Evolutionary conservation across 2,329 filamentous ascomycete species (phyloP), one percentile per base, ranked within the genome.

Genomic region (Colletotrichum australisinense): DNA sequence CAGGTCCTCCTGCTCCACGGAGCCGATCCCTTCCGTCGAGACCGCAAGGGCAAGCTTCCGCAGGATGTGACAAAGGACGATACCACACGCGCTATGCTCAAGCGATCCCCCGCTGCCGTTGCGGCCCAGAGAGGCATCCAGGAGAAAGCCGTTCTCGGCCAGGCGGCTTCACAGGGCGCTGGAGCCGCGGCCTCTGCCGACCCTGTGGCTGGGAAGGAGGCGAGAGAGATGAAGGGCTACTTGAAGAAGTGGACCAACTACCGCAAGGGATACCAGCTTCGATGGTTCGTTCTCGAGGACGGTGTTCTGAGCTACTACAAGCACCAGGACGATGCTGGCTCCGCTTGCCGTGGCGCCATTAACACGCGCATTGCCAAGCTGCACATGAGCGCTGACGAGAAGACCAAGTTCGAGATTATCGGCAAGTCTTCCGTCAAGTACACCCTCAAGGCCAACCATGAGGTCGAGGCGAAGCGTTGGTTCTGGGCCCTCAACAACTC

Each of bases 181-280:
- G 84, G 87, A 9, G 81, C 87, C 16, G 86, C 90, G 30, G 83
- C 85, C 1, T 86, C 91, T 19, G 86, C 88, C 11, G 89, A 93
- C 76, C 86, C 90, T 24, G 82, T 92, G 72, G 93, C 93, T 30
- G 93, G 93, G 19, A 95, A 96, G 76, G 97, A 99, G 80, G 93
- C 94, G 22, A 90, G 95, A 60, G 96, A 98, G 83, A 98, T 99
- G 94, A 98, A 97, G 85, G 97, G 97, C 7, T 99, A 98, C 81
- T 87, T 99, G 69, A 98, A 98, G 85, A 99, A 99, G 83, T 99
- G 97, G 97, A 99, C 97, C 60, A 99, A 99, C 81, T 99, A 99
- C 81, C 95, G 96, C 26, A 95, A 94, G 80, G 97, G 97, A 9
- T 99, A 98, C 85, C 98, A 99, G 84, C 83, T 99, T 75, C 90